phyloP scores from a whole-genome alignment of 768 basidiomycete species.

The Lactifluus piperatus region DNA sequence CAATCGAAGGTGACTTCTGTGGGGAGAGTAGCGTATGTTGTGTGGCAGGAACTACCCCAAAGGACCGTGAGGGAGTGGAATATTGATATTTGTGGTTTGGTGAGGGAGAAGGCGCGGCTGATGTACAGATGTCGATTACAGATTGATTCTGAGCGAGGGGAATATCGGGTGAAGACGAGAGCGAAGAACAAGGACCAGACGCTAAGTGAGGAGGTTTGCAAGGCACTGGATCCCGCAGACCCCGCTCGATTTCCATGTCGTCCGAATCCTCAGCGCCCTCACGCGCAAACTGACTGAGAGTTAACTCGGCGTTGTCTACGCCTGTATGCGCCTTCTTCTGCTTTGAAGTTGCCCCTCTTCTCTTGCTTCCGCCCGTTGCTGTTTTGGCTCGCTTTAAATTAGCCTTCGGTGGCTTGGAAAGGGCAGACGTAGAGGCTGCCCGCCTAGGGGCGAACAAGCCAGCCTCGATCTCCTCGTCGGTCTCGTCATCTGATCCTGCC shows the following conservation, averaged over 20 bases:
- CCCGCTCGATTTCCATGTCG: conserved; percentile 47
- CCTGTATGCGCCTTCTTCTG: conserved; percentile 23
- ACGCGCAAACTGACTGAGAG: conserved; percentile 36
- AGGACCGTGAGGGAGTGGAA: background rate
- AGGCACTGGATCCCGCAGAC: conserved; percentile 22
- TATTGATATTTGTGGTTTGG: background rate
- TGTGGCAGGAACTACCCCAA: background rate
- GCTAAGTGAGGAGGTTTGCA: background rate
- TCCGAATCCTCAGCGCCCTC: conserved; percentile 45
- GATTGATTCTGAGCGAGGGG: conserved; percentile 13
- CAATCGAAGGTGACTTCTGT: background rate
- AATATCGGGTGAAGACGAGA: conserved; percentile 21
- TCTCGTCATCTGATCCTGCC: conserved; percentile 56
- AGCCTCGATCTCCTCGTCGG: conserved; percentile 57
- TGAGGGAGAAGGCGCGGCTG: conserved; percentile 10
- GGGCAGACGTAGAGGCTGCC: conserved; percentile 39
- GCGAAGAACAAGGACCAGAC: background rate
- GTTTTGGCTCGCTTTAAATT: conserved; percentile 38
- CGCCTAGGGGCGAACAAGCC: conserved; percentile 43
- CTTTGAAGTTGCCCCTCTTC: conserved; percentile 18
- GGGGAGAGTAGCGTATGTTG: background rate
- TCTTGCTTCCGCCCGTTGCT: conserved; percentile 27
- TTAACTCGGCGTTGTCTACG: conserved; percentile 22
- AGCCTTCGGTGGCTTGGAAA: conserved; percentile 25
- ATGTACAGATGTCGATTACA: conserved; percentile 18